phyloP scores from a whole-genome alignment of 2,329 filamentous ascomycete genomes.

The Thielaviopsis cerberus region DNA sequence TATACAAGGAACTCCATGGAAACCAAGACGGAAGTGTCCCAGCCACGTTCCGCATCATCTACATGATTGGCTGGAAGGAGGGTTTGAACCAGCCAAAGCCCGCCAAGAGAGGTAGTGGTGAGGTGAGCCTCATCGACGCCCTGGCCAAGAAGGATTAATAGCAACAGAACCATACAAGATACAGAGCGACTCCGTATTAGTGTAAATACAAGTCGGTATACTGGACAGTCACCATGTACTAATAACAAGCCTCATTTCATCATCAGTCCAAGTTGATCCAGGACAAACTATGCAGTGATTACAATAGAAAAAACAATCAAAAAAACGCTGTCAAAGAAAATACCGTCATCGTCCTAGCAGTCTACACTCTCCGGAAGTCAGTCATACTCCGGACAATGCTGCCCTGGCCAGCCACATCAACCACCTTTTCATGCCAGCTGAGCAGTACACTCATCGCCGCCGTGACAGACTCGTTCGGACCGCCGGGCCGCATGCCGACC shows the following conservation, averaged over 20 bases:
- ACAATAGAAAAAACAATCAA: background rate
- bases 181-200: background rate
- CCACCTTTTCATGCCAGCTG: constrained; percentile 97
- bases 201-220: constrained; percentile 3
- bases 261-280: background rate
- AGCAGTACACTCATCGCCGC: constrained; percentile 90
- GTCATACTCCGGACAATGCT: constrained; percentile 91
- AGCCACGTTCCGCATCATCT: constrained; percentile 86
- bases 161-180: constrained; percentile 23
- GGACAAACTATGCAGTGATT: background rate
- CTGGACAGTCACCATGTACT: background rate
- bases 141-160: constrained; percentile 18
- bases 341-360: background rate
- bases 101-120: constrained; percentile 62
- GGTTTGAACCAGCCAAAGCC: constrained; percentile 62
- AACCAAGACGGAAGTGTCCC: constrained; percentile 61
- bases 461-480: constrained; percentile 48
- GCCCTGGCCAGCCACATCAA: constrained; percentile 79
- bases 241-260: background rate
- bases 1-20: constrained; percentile 75
- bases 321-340: background rate
- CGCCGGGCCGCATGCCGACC: constrained; percentile 37
- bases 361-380: constrained; percentile 61
- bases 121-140: constrained; percentile 77
- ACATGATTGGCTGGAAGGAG: constrained; percentile 98